These are phyloP conservation scores for Quercus ilex DNA, from an alignment of 306 rosid genomes.

Conservation along the genomic window DNA sequence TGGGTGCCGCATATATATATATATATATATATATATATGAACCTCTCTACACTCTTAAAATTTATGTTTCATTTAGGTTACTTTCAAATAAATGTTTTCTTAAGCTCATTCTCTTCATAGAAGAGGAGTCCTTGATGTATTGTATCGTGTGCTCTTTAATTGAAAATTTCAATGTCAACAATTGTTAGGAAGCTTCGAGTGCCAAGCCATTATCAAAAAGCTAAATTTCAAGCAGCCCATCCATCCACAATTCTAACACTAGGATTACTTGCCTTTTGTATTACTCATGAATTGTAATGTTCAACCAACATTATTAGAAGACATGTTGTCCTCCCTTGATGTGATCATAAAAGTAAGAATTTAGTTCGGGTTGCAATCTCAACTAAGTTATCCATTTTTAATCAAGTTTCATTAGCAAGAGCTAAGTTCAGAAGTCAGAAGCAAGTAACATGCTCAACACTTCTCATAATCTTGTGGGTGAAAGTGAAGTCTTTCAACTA, in stretches of 20 bases:
- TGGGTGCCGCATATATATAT: too few species aligned
- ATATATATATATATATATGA: too few species aligned
- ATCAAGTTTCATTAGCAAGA: background rate
- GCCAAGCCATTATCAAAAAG: background rate
- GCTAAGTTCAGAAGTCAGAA: too few species aligned
- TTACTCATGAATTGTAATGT: background rate
- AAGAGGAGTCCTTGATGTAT: background rate
- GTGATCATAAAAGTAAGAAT: background rate
- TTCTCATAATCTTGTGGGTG: background rate
- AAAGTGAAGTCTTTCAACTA: background rate
- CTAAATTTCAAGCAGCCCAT: background rate
- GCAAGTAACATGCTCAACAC: background rate
- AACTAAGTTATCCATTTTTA: background rate
- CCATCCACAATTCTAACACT: background rate
- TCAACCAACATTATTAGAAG: background rate
- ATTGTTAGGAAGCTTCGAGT: background rate
- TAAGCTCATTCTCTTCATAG: background rate
- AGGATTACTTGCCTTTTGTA: background rate
- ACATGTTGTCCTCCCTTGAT: background rate
- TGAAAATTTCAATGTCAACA: background rate
- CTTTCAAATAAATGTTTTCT: background rate
- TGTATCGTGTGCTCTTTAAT: background rate
- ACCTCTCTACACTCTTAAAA: too few species aligned
- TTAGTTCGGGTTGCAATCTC: background rate
- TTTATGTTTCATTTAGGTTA: background rate